A percentile compares a stretch with the other conserved stretches of the same genome.
phyloP scores from a whole-genome alignment of 228 moss, liverwort and hornwort genomes.

The Sphagnum magellanicum region DNA sequence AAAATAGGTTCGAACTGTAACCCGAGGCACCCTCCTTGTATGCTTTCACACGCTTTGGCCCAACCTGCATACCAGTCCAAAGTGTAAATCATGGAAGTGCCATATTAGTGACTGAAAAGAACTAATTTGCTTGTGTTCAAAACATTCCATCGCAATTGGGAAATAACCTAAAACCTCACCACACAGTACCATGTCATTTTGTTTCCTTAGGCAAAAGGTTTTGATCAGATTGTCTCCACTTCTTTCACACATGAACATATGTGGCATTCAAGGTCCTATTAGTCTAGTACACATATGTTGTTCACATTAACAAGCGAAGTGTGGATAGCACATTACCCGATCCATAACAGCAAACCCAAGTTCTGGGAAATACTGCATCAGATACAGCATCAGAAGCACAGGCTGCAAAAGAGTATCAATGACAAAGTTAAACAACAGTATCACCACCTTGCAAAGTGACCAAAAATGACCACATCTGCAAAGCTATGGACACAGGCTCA shows the following conservation, averaged over 20 bases:
- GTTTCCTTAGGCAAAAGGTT: too few relatives aligned
- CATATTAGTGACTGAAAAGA: not conserved
- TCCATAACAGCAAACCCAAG: conserved; percentile 44
- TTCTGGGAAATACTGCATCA: conserved; percentile 53
- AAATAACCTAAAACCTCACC: too few relatives aligned
- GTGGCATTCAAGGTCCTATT: too few relatives aligned
- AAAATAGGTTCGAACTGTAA: too few relatives aligned
- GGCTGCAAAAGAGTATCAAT: conserved; percentile 32
- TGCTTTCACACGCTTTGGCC: conserved; percentile 60
- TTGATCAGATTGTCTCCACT: too few relatives aligned
- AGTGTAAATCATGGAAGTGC: not conserved
- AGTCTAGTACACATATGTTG: too few relatives aligned
- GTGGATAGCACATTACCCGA: conserved; percentile 10
- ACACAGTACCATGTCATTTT: too few relatives aligned
- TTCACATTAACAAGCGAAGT: not conserved
- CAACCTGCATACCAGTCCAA: conserved; percentile 14
- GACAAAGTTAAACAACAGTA: not conserved
- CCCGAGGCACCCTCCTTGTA: conserved; percentile 6
- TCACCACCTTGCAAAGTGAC: not conserved
- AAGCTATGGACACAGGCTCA: too few relatives aligned
- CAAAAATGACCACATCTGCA: not conserved
- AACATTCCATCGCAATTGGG: too few relatives aligned
- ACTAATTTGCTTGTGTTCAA: too few relatives aligned
- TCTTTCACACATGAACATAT: too few relatives aligned
- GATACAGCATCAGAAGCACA: conserved; percentile 43